Base-by-base conservation (phyloP, 192 early-diverging fungal genomes). In the Umbelopsis isabellina region DNA sequence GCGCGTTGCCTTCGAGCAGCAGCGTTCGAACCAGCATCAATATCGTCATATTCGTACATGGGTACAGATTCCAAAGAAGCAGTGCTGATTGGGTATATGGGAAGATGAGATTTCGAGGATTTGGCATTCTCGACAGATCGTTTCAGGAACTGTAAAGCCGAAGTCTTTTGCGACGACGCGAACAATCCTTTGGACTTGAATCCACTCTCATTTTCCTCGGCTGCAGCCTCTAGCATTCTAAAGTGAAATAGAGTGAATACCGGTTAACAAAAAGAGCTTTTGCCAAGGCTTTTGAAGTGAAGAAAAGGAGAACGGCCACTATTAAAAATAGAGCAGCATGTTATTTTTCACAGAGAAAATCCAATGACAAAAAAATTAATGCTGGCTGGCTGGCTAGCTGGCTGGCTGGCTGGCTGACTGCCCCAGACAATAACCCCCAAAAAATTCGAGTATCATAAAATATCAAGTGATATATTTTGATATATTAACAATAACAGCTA, bases 1-100 rank as follows among this genome's bases (percentile, higher is more conserved):
- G 72, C 72, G 25, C 72, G 72, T 12, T 67, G 72, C 50, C 72
- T 27, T 18, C 72, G 67, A 35, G 55, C 55, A 27, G 55, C 37
- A 41, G 37, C 37, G 37, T 41, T 35, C 12, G 55, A 61, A 61
- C 30, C 33, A 18, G 55, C 25, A 16, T 61, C 55, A 12, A 35
- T 16, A 30, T 61, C 55, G 22, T 53, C 51, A 27, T 61, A 25
- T 18, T 16, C 18, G 18, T 35, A 61, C 25, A 25, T 25, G 18
- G 55, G 21, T 61, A 35, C 27, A 12, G 27, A 25, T 25, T 35
- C 55, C 18, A 35, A 25, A 35, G 27, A 61, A 27, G 55, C 27
- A n/a, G 33, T 35, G 25, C 15, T 35, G 13, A 30, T 35, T 35
- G 55, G 55, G 55, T 61, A 61, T 61, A 61, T 30, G 23, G 55